Evolutionary conservation across 1,284 basidiomycete genomes (phyloP), one percentile per base, ranked within the genome.

Genomic region (Papiliotrema terrestris): DNA sequence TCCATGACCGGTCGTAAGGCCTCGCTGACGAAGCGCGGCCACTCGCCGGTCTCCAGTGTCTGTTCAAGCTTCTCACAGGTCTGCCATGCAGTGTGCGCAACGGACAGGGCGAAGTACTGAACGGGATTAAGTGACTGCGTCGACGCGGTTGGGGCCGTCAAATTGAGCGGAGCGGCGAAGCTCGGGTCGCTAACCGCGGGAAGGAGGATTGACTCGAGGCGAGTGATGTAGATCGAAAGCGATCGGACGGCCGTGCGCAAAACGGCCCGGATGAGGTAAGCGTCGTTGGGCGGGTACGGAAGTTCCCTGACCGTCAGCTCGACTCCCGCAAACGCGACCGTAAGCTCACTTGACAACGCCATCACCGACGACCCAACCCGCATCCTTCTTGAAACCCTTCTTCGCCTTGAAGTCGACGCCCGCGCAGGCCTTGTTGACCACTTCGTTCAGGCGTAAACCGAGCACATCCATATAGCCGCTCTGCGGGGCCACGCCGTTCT

Each of bases 1-100:
- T 81, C 78, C 55, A 89, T 72, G 46, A 83, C 75, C 1, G 80
- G 78, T 56, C 83, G 80, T 9, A 88, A 72, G 1, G 84, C 80
- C 2, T 84, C 85, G 42, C 78, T 81, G 41, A 76, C 75, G 55
- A 75, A 78, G 39, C 69, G 66, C 13, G 77, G 77, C 68, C 73
- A 78, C 22, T 66, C 56, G 22, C 66, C 68, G 6, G 71, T 72
- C 54, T 74, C 75, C 9, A 76, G 60, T 9, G 73, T 69, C 55
- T 74, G 68, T 61, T 77, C 74, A 8, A 78, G 63, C 14, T 69
- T 67, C 54, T 77, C 72, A 59, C 76, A 76, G 1, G 74, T 72
- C 60, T 78, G 76, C 74, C 76, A 77, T 1, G 76, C 75, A 8
- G 74, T 63, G 45, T 78, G 77, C 9, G 76, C 75, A 44, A 78